These are phyloP conservation scores for Petunia axillaris DNA, from an alignment of 257 asterid species.

Conservation along the genomic window DNA sequence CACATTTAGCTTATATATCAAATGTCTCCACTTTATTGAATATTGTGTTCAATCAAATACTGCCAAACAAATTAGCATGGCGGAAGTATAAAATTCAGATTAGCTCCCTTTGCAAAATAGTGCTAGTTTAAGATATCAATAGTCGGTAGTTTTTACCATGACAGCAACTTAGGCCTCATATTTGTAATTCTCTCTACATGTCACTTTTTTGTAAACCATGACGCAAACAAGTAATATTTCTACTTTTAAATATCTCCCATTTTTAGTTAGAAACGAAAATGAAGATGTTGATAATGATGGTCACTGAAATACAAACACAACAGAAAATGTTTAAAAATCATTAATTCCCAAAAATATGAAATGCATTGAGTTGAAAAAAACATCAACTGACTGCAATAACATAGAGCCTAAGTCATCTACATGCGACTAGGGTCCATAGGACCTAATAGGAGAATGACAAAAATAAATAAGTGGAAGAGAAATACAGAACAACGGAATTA, in stretches of 20 bases:
- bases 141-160: background rate
- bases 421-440: background rate
- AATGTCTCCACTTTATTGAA: background rate
- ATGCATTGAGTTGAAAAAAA: background rate
- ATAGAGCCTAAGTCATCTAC: background rate
- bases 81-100: background rate
- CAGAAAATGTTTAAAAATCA: background rate
- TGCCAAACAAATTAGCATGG: background rate
- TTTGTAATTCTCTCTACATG: background rate
- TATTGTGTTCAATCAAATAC: background rate
- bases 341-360: background rate
- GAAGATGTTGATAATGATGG: constrained; percentile 17
- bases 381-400: background rate
- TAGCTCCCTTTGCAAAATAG: too few species aligned
- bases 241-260: background rate
- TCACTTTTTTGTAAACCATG: constrained; percentile 1
- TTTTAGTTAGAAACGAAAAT: background rate
- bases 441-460: constrained; percentile 12
- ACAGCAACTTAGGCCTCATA: background rate
- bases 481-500: background rate
- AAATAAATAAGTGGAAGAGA: background rate
- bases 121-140: background rate
- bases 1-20: constrained; percentile 19
- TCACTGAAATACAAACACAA: constrained; percentile 2
- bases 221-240: constrained; percentile 4